These are phyloP conservation scores for Pichia gijzeniarum DNA, from an alignment of 805 yeast species.

Conservation along the genomic window DNA sequence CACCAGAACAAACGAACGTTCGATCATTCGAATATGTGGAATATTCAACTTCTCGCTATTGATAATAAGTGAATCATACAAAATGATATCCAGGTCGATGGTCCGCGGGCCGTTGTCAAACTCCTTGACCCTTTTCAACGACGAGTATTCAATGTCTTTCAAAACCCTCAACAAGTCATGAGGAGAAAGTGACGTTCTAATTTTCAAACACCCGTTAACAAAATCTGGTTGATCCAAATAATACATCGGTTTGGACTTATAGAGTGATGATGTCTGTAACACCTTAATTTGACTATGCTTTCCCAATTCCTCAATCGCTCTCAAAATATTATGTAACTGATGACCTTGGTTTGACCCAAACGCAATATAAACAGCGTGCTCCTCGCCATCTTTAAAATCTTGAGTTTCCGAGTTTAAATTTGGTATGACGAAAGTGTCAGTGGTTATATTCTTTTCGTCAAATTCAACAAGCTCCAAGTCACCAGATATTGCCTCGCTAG, in stretches of 20 bases:
- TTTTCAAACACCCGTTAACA: slow-evolving; percentile 72
- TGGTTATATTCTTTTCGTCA: slow-evolving; percentile 12
- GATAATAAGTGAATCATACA: slow-evolving; percentile 56
- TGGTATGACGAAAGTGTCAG: slow-evolving; percentile 22
- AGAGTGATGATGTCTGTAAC: slow-evolving; percentile 64
- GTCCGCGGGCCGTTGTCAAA: slow-evolving; percentile 89
- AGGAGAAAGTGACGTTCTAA: slow-evolving; percentile 60
- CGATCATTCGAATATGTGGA: slow-evolving; percentile 87
- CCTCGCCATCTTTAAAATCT: not conserved
- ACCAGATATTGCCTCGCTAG: slow-evolving; percentile 33
- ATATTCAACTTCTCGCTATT: slow-evolving; percentile 56
- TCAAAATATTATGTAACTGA: slow-evolving; percentile 51
- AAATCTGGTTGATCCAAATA: slow-evolving; percentile 72
- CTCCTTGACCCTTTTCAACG: slow-evolving; percentile 62
- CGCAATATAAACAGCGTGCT: slow-evolving; percentile 65
- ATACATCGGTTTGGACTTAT: slow-evolving; percentile 92
- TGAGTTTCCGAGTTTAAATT: slow-evolving; percentile 24
- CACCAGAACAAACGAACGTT: slow-evolving; percentile 81
- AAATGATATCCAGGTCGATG: slow-evolving; percentile 81
- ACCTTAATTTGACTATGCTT: slow-evolving; percentile 37
- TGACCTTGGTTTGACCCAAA: slow-evolving; percentile 88
- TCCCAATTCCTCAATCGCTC: slow-evolving; percentile 45
- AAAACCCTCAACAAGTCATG: slow-evolving; percentile 51
- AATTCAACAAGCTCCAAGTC: slow-evolving; percentile 20
- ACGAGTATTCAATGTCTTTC: slow-evolving; percentile 73